Evolutionary conservation across 2,329 filamentous ascomycete species (phyloP), one percentile per base, ranked within the genome.

Genomic region (Raffaelea albimanens): DNA sequence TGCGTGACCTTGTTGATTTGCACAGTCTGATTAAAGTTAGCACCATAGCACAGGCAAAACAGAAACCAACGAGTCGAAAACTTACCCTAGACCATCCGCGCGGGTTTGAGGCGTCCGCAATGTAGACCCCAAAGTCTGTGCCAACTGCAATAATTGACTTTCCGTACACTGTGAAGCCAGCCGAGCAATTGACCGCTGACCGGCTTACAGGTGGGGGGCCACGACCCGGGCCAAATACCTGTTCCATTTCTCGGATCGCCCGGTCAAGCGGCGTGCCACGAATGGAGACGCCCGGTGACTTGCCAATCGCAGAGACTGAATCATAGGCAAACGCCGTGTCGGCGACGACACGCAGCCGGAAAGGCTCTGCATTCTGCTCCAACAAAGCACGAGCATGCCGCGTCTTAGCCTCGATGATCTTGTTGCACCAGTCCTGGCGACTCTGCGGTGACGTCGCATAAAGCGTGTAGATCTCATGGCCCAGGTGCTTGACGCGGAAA

Each of bases 371-470:
- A 60, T 97, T 95, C 60, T 98, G 93, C 4, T 86, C 82, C 63
- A 87, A 86, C 5, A 97, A 71, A 3, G 90, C 87, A 45, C 88
- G 84, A 20, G 93, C 93, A 62, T 98, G 90, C 50, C 85, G 82
- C 7, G 89, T 95, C 71, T 98, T 98, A 29, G 93, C 93, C 63
- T 95, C 85, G 41, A 94, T 83, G 57, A 98, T 95, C 66, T 89
- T 95, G 54, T 82, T 81, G 59, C 88, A 95, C 94, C 94, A 98
- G 43, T 95, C 87, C 52, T 81, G 74, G 49, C 93, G 78, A 57
- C 82, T 85, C 52, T 83, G 76, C 2, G 83, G 78, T 2, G 81
- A 84, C 5, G 83, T 78, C 0, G 91, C 90, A 62, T 94, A 97
- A 2, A 98, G 71, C 0, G 86, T 95, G 63, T 96, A 97, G 1